Percentiles rank a stretch among this genome's conserved stretches.
These are phyloP conservation scores for Fusarium sacchari DNA, from an alignment of 2,329 filamentous ascomycete species.

Conservation along the genomic window DNA sequence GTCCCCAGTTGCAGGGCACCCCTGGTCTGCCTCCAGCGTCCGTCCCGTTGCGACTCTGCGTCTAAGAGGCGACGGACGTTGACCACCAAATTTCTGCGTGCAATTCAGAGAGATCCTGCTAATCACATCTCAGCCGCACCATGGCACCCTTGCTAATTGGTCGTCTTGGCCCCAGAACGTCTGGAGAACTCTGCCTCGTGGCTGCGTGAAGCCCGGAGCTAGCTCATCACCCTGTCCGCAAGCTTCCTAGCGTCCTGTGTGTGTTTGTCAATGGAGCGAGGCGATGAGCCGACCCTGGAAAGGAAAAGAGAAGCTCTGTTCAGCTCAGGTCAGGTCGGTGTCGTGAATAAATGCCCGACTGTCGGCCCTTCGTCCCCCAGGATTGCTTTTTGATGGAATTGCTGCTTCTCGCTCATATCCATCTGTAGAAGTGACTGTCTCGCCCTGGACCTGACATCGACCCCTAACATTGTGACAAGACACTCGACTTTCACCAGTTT, in stretches of 20 bases:
- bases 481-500: slow-evolving; percentile 1
- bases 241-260: slow-evolving; percentile 33
- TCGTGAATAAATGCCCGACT: slow-evolving; percentile 32
- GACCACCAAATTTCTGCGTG: slow-evolving; percentile 15
- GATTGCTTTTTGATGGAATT: slow-evolving; percentile 11
- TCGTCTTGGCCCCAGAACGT: not conserved
- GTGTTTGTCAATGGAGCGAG: slow-evolving; percentile 17
- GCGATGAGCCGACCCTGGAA: slow-evolving; percentile 28
- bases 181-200: slow-evolving; percentile 36
- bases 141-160: slow-evolving; percentile 29
- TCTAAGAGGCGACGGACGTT: slow-evolving; percentile 20
- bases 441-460: not conserved
- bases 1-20: slow-evolving; percentile 9
- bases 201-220: slow-evolving; percentile 22
- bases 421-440: slow-evolving; percentile 17
- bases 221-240: slow-evolving; percentile 23
- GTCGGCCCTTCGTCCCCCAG: slow-evolving; percentile 5
- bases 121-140: slow-evolving; percentile 41
- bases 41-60: slow-evolving; percentile 7
- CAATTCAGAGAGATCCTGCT: slow-evolving; percentile 15
- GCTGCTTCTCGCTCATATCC: slow-evolving; percentile 5
- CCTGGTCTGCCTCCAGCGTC: slow-evolving; percentile 9
- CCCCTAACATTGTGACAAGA: not conserved
- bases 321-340: slow-evolving; percentile 7
- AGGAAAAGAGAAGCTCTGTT: slow-evolving; percentile 14